Base-by-base conservation (phyloP, 106 monocot species). In the Dioscorea zingiberensis region DNA sequence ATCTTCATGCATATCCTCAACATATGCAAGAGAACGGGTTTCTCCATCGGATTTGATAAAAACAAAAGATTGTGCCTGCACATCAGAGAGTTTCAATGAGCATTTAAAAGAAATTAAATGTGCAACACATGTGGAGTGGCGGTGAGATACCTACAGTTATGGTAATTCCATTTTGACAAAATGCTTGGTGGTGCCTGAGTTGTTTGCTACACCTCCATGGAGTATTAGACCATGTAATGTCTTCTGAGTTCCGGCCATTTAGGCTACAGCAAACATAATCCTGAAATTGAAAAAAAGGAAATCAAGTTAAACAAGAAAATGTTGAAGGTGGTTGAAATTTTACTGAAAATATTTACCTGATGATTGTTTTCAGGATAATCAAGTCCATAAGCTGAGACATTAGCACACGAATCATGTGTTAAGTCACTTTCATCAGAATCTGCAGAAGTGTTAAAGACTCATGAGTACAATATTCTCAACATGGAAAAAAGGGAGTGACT, bases 1-100 rank as follows among this genome's bases (percentile, higher is more conserved):
- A 60, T 94, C 90, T 73, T 94, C 94, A 74, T 94, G 90, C 94
- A 94, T 94, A 69, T 94, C 94, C 80, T 90, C 94, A 54, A 94
- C 55, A 65, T 94, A 94, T 55, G 90, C 94, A 64, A 94, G 87
- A 75, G 90, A 90, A 25, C 78, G 74, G 55, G 66, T 84, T 69
- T 80, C 87, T 22, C 80, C 79, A 73, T 90, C 90, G 22, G 94
- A 84, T 87, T 87, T 82, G 53, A 94, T 84, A 72, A 90, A 67
- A 49, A 87, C 90, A 71, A 94, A 94, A 48, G 94, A 84, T 69
- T 94, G 80, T 15, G 67, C 60, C 94, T 94, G 82, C 81, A 72
- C 21, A 67, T 60, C 21, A 18, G 59, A 66, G 21, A 69, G 60
- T 28, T 1, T 6, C 60, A 19, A 15, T 73, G 3, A 49, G 13